Base-by-base conservation (phyloP, 768 basidiomycete species). In the Suillus plorans region DNA sequence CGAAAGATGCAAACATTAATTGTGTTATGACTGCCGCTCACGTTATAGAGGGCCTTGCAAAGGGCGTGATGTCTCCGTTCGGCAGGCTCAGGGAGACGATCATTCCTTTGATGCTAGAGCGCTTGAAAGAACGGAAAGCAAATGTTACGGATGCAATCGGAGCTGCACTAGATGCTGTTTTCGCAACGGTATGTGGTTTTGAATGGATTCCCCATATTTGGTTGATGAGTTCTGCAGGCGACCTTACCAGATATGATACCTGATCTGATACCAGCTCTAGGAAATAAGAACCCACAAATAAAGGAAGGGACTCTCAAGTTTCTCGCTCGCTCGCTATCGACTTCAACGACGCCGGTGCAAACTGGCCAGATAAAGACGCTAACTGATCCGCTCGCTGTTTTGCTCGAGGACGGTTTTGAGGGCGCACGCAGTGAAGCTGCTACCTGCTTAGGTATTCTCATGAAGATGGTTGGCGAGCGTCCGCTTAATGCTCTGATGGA, bases 381-480 rank as follows among this genome's bases (percentile, higher is more conserved):
- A 28, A 86, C 93, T 2, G 95, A 96, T 65, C 80, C 85, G 9
- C 81, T 98, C 16, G 87, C 89, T 7, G 70, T 79, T 6, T 82
- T 95, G 9, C 82, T 98, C 14, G 95, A 95, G 76, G 97, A 99
- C 73, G 85, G 91, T 13, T 89, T 87, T 67, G 97, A 94, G 73
- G 91, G 91, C 37, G 94, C 95, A 31, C 85, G 97, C 52, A 90
- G 89, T 63, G 92, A 95, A 68, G 93, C 95, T n/a, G 95, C 95
- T 0, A 84, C 84, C 45, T 91, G 89, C 69, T 81, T 99, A 41
- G 97, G 97, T 20, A 89, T 88, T 0, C 78, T 99, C 69, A 96
- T 96, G 92, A 98, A 93, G 81, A 96, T 99, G 85, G 86, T 99
- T 13, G 97, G 97, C 25, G 97, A 99, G 73, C 83, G 97, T 36